Conservation (phyloP, 2,329 filamentous ascomycete genomes). For the Sarocladium brachiariae region DNA sequence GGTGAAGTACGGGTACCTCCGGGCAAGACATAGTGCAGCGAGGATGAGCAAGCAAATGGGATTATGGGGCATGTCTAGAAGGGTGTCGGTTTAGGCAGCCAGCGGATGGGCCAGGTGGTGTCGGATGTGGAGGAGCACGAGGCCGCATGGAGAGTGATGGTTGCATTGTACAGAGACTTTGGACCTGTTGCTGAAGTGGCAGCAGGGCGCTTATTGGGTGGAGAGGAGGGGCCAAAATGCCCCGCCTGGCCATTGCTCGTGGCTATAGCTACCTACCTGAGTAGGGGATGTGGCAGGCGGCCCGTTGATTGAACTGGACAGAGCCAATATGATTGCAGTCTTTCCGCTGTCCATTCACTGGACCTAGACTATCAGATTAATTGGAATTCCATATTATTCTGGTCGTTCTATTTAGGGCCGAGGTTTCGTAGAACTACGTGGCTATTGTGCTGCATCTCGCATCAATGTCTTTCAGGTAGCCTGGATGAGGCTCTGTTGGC, state of each 20-base stretch:
- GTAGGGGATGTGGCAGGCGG: neutral
- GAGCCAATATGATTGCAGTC: neutral
- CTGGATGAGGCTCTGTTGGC: too few species aligned
- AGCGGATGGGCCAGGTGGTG: neutral
- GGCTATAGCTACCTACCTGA: neutral
- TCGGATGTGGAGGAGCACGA: conserved; percentile 1
- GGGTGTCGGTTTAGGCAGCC: conserved; percentile 5
- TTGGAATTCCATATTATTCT: too few species aligned
- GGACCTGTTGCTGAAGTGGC: neutral
- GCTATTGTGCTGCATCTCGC: too few species aligned
- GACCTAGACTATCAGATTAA: too few species aligned
- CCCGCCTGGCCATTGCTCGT: neutral
- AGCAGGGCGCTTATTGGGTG: neutral
- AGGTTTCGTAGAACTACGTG: too few species aligned
- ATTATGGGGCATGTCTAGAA: neutral
- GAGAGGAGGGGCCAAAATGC: neutral
- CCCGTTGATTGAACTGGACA: neutral
- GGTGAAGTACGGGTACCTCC: conserved; percentile 5
- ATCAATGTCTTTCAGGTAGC: too few species aligned
- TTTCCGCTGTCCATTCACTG: neutral
- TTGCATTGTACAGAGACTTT: conserved; percentile 3
- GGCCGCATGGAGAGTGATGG: neutral
- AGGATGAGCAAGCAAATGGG: neutral
- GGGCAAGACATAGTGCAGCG: conserved; percentile 3
- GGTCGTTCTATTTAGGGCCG: too few species aligned